Conservation (phyloP, 345 rosid genomes). For the Eucalyptus regnans region DNA sequence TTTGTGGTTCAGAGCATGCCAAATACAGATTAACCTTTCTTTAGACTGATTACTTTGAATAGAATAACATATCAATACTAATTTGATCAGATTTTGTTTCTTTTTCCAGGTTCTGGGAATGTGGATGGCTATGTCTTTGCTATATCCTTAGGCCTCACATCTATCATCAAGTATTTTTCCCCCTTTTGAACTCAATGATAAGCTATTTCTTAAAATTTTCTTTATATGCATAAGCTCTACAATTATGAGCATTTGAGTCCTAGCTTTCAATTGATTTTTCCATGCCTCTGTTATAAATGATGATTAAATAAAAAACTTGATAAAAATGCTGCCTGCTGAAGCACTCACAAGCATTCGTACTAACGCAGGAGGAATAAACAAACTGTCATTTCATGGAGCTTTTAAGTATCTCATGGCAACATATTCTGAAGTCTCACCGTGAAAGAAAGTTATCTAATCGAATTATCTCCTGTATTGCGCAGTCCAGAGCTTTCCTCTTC, state of each 20-base stretch:
- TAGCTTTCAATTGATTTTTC: neutral
- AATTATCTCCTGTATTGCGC: neutral
- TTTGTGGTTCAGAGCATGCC: neutral
- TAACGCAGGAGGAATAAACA: neutral
- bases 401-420: neutral
- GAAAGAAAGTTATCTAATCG: neutral
- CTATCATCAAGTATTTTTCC: conserved; percentile 55
- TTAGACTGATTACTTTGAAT: neutral
- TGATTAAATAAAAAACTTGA: neutral
- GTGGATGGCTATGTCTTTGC: conserved; percentile 61
- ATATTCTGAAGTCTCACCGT: neutral
- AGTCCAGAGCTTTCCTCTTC: neutral
- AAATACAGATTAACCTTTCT: neutral
- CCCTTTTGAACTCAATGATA: neutral
- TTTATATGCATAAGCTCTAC: neutral
- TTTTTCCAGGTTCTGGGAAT: conserved; percentile 46
- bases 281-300: neutral
- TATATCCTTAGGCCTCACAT: conserved; percentile 52
- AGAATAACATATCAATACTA: neutral
- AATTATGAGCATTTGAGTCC: neutral
- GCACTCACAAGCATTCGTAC: neutral
- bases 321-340: neutral
- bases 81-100: neutral
- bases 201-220: neutral
- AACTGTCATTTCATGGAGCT: neutral